Base-by-base conservation (phyloP, 2,329 filamentous ascomycete species). In the Macrophomina pseudophaseolina region DNA sequence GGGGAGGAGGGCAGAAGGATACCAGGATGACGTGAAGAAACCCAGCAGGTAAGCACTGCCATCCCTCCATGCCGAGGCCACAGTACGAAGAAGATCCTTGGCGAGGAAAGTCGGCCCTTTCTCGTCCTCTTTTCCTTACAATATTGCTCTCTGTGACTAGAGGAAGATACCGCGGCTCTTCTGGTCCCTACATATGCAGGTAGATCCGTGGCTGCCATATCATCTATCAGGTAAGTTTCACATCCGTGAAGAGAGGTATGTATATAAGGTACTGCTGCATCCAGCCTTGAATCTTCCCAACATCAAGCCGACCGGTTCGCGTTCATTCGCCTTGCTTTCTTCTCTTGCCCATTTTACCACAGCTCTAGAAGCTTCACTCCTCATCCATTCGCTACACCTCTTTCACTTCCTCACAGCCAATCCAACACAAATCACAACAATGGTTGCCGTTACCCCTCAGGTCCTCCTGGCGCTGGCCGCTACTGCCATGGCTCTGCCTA, bases 391-490 rank as follows among this genome's bases (percentile, higher is more conserved):
- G 32, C 16, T 46, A 16, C 33, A 8, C 8, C n/a, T 12, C 30
- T 14, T 42, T 35, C 30, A 14, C 28, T 48, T 16, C 40, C n/a
- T 38, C 35, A 35, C 4, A 7, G 5, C n/a, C 18, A 18, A 32
- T 28, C 49, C 59, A 2, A 32, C 40, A 28, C 32, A 44, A 14
- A 6, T 11, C 7, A 38, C 35, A 38, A 51, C 16, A 63, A 51
- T 63, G 59, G 44, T 52, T 52, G 32, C 46, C 33, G 18, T 52
- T 32, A 51, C 59, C 14, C 46, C 23, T 23, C 40, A 40, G 2
- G 18, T 44, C 33, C 44, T 63, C 9, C 18, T 63, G n/a, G 32
- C 46, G 59, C 46, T 63, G 46, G 44, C 59, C 59, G 33, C 59
- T 30, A 40, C 46, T 28, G 42, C 58, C 16, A 16, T 49, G 42